Conservation (phyloP, 345 rosid species). For the Psidium guajava region DNA sequence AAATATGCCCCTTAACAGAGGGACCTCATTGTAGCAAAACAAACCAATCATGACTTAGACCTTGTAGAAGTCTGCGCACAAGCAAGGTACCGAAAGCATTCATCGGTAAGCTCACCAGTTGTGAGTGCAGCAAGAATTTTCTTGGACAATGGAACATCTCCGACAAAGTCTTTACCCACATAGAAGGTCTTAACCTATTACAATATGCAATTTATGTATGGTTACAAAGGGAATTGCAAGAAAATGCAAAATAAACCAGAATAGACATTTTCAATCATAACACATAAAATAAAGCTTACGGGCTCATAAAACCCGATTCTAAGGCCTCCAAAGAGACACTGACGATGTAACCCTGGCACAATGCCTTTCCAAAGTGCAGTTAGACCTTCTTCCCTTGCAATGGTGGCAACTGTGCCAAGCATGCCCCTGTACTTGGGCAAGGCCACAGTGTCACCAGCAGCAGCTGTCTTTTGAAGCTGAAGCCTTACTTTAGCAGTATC, state of each 20-base stretch:
- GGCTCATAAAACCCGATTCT: slow-evolving; percentile 97
- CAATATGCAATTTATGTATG: not conserved
- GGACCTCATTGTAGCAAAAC: not conserved
- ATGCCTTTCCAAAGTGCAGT: slow-evolving; percentile 93
- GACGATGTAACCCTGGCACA: slow-evolving; percentile 93
- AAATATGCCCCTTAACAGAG: not conserved
- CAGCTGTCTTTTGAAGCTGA: slow-evolving; percentile 80
- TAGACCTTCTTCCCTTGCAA: slow-evolving; percentile 90
- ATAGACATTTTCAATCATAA: not conserved
- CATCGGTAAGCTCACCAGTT: slow-evolving; percentile 51
- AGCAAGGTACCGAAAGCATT: not conserved
- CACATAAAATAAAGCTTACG: slow-evolving; percentile 23
- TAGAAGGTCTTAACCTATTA: slow-evolving; percentile 74
- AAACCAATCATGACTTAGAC: not conserved
- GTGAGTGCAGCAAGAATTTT: slow-evolving; percentile 97
- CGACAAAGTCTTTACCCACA: slow-evolving; percentile 76
- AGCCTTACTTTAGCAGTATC: slow-evolving; percentile 99
- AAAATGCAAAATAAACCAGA: not conserved
- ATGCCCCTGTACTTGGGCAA: slow-evolving; percentile 78
- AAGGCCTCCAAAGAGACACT: slow-evolving; percentile 87
- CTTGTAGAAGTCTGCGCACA: not conserved
- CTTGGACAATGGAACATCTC: slow-evolving; percentile 91
- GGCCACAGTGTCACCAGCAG: slow-evolving; percentile 41
- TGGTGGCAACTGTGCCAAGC: slow-evolving; percentile 88
- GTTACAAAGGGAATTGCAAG: not conserved